Evolutionary conservation across 2,329 filamentous ascomycete genomes (phyloP).

Genomic region (Penicillium psychrosexuale): DNA sequence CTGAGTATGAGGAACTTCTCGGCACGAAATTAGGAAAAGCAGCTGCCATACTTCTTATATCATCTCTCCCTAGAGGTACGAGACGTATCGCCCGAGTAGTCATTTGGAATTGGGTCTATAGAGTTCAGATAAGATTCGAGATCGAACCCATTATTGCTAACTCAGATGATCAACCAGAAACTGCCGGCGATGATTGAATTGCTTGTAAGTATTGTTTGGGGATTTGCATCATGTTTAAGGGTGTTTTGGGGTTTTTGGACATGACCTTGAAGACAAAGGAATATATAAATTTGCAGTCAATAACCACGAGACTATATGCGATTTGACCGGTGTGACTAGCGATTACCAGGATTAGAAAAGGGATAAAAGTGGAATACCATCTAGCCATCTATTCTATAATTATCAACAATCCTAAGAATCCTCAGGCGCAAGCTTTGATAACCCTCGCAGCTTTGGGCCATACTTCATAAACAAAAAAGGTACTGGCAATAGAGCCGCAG

Average conservation of each 20-base stretch:
- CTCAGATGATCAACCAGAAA: not conserved
- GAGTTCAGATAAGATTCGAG: not conserved
- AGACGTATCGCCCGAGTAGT: not conserved
- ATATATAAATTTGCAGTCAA: not conserved
- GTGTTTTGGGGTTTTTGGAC: not conserved
- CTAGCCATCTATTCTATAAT: no score
- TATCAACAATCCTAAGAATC: not conserved
- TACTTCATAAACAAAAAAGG: slow-evolving; percentile 48
- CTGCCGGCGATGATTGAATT: not conserved
- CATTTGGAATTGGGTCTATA: not conserved
- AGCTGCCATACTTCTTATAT: not conserved
- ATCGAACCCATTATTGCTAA: not conserved
- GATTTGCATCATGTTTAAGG: not conserved
- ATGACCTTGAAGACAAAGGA: not conserved
- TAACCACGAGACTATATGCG: not conserved
- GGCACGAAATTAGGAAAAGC: not conserved
- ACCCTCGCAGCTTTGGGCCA: slow-evolving; percentile 40
- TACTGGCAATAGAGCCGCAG: slow-evolving; percentile 42
- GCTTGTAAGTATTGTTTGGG: no score
- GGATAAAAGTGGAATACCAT: not conserved
- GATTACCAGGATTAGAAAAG: no score
- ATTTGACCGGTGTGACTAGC: no score
- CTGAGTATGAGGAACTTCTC: not conserved
- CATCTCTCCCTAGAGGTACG: not conserved
- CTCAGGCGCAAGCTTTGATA: slow-evolving; percentile 41